Base-by-base conservation (phyloP, 2,329 filamentous ascomycete genomes). In the Fusarium annulatum region DNA sequence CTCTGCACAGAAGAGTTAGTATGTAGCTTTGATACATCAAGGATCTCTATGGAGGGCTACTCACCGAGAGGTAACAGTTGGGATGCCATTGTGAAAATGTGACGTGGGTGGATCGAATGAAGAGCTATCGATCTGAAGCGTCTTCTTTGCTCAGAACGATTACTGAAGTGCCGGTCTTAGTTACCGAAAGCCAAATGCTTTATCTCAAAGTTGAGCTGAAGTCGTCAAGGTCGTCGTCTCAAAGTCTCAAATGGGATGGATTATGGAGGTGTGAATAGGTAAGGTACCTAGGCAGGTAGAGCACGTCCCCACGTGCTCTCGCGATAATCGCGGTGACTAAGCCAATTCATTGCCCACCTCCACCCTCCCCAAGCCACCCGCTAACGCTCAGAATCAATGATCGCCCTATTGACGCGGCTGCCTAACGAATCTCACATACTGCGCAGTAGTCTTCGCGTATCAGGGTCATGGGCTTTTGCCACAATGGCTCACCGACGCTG, bases 1-100 rank as follows among this genome's bases (percentile, higher is more conserved):
- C 85, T 99, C 96, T 97, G 80, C 23, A 15, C 34, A 11, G 15
- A 49, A 33, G 19, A 61, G 76, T 81, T 67, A 80, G 76, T 33
- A 38, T 38, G 23, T 30, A 38, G 49, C 38, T 30, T 57, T 34
- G 15, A 55, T 34, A 48, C 41, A 61, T 36, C 26, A 28, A 43
- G 60, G 39, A 38, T n/a, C 26, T 48, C 30, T 55, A n/a, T 48
- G 30, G 41, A 28, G 42, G 57, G 49, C 38, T 55, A 38, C 83
- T 77, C 82, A 93, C 92, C 92, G 77, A 94, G 85, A 61, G 92
- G 92, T 61, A 94, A 87, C 63, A 94, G 88, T 83, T 94, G 92
- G 64, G 92, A 93, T 49, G 92, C 88, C 92, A 94, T 93, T 64
- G 74, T 81, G 77, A 67, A 57, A 63, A 56, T 67, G 70, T 51